Conservation (phyloP, 108 stramenopile genomes). For the Cyclotella choctawhatcheeana region DNA sequence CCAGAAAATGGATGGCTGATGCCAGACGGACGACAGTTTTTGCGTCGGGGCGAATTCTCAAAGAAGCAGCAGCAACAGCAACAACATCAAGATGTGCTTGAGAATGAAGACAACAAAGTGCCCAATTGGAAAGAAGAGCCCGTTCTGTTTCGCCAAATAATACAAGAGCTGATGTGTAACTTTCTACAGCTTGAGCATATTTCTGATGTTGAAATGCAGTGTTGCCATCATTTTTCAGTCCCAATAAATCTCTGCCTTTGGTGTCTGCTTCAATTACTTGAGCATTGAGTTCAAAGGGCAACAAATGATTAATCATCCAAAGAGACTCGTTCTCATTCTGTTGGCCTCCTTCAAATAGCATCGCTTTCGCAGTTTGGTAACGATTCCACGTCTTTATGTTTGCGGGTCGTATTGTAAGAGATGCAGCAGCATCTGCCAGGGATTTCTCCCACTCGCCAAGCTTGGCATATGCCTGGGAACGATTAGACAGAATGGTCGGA, state of each 20-base stretch:
- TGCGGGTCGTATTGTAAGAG: conserved; percentile 30
- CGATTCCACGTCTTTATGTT: conserved; percentile 31
- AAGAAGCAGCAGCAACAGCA: conserved; percentile 25
- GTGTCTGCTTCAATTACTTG: background rate
- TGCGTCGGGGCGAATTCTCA: conserved; percentile 16
- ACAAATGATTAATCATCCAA: background rate
- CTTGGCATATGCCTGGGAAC: conserved; percentile 32
- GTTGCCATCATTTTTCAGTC: conserved; percentile 29
- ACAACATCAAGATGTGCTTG: conserved; percentile 17
- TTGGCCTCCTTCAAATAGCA: conserved; percentile 20
- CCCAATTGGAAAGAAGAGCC: conserved; percentile 24
- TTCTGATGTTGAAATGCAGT: conserved; percentile 12
- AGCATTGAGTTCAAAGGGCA: conserved; percentile 6
- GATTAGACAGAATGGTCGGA: conserved; percentile 25
- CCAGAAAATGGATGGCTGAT: conserved; percentile 4
- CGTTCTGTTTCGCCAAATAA: conserved; percentile 11
- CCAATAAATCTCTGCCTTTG: conserved; percentile 5
- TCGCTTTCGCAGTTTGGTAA: conserved; percentile 11
- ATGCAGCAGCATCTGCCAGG: conserved; percentile 33
- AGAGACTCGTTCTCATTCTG: background rate
- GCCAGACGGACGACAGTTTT: conserved; percentile 21
- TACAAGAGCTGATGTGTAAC: conserved; percentile 23
- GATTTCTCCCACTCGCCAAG: conserved; percentile 20
- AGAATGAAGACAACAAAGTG: conserved; percentile 14
- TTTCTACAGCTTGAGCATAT: conserved; percentile 14